These are phyloP conservation scores for Exophiala aquamarina DNA, from an alignment of 2,329 filamentous ascomycete genomes.

Conservation along the genomic window DNA sequence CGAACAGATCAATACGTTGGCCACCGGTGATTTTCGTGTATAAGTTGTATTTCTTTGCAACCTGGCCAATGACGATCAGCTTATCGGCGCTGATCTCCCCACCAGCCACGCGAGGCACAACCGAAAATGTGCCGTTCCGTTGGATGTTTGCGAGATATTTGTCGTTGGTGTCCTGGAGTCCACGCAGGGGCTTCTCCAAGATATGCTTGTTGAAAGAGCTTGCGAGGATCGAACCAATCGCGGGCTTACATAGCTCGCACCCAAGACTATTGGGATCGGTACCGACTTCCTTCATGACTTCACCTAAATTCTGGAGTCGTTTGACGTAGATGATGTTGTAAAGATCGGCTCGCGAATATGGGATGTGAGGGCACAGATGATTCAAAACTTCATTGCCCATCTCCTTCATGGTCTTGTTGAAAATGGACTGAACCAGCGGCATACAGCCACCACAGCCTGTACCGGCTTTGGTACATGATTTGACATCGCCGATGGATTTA, in stretches of 20 bases:
- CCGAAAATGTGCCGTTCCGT: slow-evolving; percentile 85
- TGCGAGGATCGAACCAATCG: slow-evolving; percentile 75
- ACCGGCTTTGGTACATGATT: slow-evolving; percentile 87
- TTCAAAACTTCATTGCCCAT: slow-evolving; percentile 89
- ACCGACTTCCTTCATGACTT: slow-evolving; percentile 77
- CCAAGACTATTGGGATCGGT: slow-evolving; percentile 71
- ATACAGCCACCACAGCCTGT: slow-evolving; percentile 89
- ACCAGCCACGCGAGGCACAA: slow-evolving; percentile 77
- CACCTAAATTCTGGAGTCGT: slow-evolving; percentile 67
- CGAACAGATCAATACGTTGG: slow-evolving; percentile 91
- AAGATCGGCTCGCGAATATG: slow-evolving; percentile 80
- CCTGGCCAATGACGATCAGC: slow-evolving; percentile 77
- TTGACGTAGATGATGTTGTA: slow-evolving; percentile 87
- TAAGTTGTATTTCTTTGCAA: slow-evolving; percentile 78
- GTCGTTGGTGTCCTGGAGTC: slow-evolving; percentile 89
- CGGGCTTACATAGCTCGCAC: slow-evolving; percentile 84
- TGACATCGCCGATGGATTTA: slow-evolving; percentile 78
- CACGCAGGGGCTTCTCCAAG: slow-evolving; percentile 68
- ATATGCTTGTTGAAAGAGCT: slow-evolving; percentile 83
- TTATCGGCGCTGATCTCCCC: slow-evolving; percentile 88
- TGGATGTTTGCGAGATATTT: slow-evolving; percentile 86
- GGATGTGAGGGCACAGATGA: slow-evolving; percentile 80
- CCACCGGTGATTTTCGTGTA: slow-evolving; percentile 93
- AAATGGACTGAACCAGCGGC: slow-evolving; percentile 83
- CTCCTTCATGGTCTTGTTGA: slow-evolving; percentile 81